These are phyloP conservation scores for Fraxinus americana DNA, from an alignment of 257 asterid species.

Conservation along the genomic window DNA sequence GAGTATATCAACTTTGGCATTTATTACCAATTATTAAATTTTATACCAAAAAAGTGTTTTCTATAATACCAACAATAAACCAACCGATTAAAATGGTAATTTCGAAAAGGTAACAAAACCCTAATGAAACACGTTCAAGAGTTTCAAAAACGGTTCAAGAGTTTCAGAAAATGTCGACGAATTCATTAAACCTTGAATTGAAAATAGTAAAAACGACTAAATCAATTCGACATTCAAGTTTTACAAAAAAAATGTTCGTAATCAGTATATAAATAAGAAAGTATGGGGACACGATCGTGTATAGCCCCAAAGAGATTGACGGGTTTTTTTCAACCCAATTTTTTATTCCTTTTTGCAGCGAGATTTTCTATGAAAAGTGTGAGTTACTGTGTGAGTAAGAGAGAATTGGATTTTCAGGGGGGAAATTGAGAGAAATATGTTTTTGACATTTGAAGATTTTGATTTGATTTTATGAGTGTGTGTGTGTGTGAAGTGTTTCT, in stretches of 20 bases:
- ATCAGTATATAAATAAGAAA: background rate
- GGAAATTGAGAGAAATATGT: background rate
- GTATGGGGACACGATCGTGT: background rate
- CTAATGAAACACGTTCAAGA: background rate
- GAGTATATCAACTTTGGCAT: background rate
- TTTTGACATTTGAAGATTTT: background rate
- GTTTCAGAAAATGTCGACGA: background rate
- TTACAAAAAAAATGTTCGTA: background rate
- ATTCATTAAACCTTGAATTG: background rate
- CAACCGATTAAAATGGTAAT: constrained; percentile 34
- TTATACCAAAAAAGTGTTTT: background rate
- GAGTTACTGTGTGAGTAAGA: background rate
- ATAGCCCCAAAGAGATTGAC: background rate
- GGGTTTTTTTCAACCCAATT: background rate
- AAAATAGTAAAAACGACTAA: background rate
- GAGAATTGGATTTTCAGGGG: background rate
- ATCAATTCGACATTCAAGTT: background rate
- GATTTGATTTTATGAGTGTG: background rate
- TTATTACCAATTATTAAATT: background rate
- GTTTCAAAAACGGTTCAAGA: background rate
- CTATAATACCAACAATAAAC: background rate
- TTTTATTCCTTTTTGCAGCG: background rate
- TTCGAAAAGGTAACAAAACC: background rate
- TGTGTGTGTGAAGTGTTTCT: background rate
- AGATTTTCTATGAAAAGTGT: background rate